Evolutionary conservation across 2,329 filamentous ascomycete genomes (phyloP).

Genomic region (Pyricularia sp.): DNA sequence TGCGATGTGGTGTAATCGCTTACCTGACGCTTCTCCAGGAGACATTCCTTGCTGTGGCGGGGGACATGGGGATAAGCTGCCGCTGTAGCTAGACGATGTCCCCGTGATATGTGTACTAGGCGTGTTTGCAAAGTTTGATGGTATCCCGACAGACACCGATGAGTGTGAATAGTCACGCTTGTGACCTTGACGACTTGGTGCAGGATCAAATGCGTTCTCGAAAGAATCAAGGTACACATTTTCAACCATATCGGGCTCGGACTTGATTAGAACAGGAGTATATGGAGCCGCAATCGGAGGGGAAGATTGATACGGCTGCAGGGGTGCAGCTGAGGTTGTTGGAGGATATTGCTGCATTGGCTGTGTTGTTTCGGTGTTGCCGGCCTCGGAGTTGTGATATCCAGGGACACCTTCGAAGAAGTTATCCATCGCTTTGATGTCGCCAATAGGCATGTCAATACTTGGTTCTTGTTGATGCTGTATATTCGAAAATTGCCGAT

Average conservation of each 20-base stretch:
- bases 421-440: not conserved
- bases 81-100: slow-evolving; percentile 9
- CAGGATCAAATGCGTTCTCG: not conserved
- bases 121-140: slow-evolving; percentile 16
- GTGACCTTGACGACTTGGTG: not conserved
- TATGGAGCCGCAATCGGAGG: not conserved
- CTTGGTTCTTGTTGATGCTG: not conserved
- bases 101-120: slow-evolving; percentile 31
- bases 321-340: not conserved
- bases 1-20: not conserved
- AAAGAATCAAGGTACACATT: not conserved
- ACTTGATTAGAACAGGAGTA: slow-evolving; percentile 6
- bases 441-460: not conserved
- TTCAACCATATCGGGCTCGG: slow-evolving; percentile 2
- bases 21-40: slow-evolving; percentile 12
- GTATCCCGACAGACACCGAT: not conserved
- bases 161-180: not conserved
- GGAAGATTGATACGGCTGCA: not conserved
- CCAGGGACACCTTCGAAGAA: not conserved
- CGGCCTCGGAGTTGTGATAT: not conserved
- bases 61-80: slow-evolving; percentile 21
- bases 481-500: not conserved
- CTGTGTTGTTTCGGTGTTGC: not conserved
- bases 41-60: slow-evolving; percentile 14
- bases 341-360: not conserved